A percentile compares a stretch with the other conserved stretches of the same genome.
These are phyloP conservation scores for Suillus ampliporus DNA, from an alignment of 768 basidiomycete genomes.

Conservation along the genomic window DNA sequence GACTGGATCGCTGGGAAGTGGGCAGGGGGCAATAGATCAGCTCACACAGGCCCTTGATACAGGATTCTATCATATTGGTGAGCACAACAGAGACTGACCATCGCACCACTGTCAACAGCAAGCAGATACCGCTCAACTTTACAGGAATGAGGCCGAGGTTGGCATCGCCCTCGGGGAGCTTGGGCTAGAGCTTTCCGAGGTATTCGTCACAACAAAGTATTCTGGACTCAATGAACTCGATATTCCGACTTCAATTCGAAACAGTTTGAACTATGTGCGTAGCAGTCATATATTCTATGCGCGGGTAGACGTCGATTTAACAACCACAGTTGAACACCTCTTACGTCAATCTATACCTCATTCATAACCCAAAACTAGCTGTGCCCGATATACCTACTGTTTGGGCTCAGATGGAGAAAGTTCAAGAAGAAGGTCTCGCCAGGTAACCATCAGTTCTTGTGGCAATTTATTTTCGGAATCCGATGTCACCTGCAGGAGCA, in stretches of 20 bases:
- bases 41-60: conserved; percentile 66
- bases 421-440: conserved; percentile 58
- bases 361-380: conserved; percentile 61
- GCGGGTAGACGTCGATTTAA: neutral
- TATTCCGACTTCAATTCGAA: conserved; percentile 58
- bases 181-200: conserved; percentile 55
- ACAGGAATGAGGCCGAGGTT: conserved; percentile 63
- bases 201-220: conserved; percentile 73
- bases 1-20: conserved; percentile 68
- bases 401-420: conserved; percentile 68
- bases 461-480: neutral
- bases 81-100: conserved; percentile 17
- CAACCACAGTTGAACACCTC: conserved; percentile 58
- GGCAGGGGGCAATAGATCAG: conserved; percentile 53
- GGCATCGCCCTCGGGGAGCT: conserved; percentile 47
- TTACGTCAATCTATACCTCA: conserved; percentile 75
- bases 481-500: conserved; percentile 51
- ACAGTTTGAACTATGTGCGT: conserved; percentile 61
- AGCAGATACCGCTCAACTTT: conserved; percentile 64
- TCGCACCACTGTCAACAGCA: neutral
- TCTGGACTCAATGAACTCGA: conserved; percentile 56
- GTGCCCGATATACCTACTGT: conserved; percentile 62
- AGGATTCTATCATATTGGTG: conserved; percentile 70
- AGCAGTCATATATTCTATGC: neutral
- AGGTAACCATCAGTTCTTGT: conserved; percentile 45